phyloP scores from a whole-genome alignment of 139 green algal genomes.

The Spirogloea muscicola region DNA sequence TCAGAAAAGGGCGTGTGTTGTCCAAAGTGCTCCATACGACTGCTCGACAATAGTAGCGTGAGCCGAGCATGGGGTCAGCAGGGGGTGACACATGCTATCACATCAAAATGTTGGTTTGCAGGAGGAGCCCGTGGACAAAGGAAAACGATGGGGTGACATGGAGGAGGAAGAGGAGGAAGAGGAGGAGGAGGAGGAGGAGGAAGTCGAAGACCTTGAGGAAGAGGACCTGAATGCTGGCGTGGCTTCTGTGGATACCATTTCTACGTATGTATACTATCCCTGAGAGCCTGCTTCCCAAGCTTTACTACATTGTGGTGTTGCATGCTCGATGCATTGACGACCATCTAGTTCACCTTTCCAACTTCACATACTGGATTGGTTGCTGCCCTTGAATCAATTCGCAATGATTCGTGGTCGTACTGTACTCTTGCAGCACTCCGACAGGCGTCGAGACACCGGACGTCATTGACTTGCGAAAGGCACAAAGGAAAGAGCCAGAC shows the following conservation, averaged over 20 bases:
- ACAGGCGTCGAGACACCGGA: constrained; percentile 61
- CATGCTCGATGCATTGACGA: neutral
- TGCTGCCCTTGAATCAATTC: neutral
- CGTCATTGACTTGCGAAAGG: constrained; percentile 85
- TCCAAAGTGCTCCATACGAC: neutral
- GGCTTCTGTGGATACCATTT: constrained; percentile 54
- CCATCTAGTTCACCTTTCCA: neutral
- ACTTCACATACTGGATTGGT: neutral
- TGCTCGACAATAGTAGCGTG: neutral
- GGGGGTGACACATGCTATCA: neutral
- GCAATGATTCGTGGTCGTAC: neutral
- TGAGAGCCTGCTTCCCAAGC: neutral
- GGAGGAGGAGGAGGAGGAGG: constrained; percentile 58
- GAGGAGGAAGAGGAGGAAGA: constrained; percentile 62
- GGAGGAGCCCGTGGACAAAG: constrained; percentile 66
- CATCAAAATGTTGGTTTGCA: constrained; percentile 16
- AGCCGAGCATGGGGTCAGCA: neutral
- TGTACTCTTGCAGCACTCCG: constrained; percentile 22
- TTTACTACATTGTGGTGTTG: neutral
- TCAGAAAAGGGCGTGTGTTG: neutral
- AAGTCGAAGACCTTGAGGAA: constrained; percentile 54
- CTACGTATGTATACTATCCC: constrained; percentile 17
- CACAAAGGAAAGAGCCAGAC: constrained; percentile 41
- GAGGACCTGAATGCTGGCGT: constrained; percentile 64
- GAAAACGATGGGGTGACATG: constrained; percentile 70